A percentile compares a stretch with the other conserved stretches of the same genome.
phyloP scores from a whole-genome alignment of 371 early-diverging fungal species.

The Mucor racemosus region DNA sequence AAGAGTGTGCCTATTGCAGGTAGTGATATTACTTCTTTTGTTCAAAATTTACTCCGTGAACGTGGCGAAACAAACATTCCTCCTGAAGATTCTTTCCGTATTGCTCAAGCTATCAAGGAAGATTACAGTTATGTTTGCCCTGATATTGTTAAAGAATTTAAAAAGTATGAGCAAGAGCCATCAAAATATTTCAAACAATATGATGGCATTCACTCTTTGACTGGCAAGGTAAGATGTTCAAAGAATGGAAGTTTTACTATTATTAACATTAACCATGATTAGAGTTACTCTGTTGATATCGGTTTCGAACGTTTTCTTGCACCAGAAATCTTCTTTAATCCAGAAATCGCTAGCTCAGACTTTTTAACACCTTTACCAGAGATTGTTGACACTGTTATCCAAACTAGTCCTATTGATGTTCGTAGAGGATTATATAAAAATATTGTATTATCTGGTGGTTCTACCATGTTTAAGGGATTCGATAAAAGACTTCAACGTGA shows the following conservation, averaged over 20 bases:
- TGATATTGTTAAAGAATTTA: slow-evolving; percentile 96
- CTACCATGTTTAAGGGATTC: slow-evolving; percentile 98
- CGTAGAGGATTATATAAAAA: slow-evolving; percentile 97
- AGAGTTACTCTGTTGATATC: slow-evolving; percentile 92
- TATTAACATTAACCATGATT: neutral
- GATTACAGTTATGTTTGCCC: slow-evolving; percentile 95
- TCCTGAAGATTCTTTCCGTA: slow-evolving; percentile 93
- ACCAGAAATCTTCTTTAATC: slow-evolving; percentile 98
- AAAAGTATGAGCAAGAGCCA: slow-evolving; percentile 90
- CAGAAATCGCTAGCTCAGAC: slow-evolving; percentile 96
- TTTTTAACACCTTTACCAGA: slow-evolving; percentile 95
- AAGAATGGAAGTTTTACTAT: too few species aligned
- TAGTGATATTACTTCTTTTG: slow-evolving; percentile 95
- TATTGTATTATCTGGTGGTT: slow-evolving; percentile 97
- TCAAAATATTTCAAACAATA: slow-evolving; percentile 86
- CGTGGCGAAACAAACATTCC: slow-evolving; percentile 93
- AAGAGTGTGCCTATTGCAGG: slow-evolving; percentile 99
- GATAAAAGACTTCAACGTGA: slow-evolving; percentile 94
- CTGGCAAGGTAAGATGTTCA: slow-evolving; percentile 69
- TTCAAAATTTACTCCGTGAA: slow-evolving; percentile 95
- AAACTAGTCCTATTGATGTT: slow-evolving; percentile 95
- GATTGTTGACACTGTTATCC: slow-evolving; percentile 94
- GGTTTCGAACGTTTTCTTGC: slow-evolving; percentile 98
- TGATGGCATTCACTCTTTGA: slow-evolving; percentile 83
- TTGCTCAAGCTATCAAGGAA: slow-evolving; percentile 95